Evolutionary conservation across 2,329 filamentous ascomycete species (phyloP).

Genomic region (Curvularia hawaiiensis): DNA sequence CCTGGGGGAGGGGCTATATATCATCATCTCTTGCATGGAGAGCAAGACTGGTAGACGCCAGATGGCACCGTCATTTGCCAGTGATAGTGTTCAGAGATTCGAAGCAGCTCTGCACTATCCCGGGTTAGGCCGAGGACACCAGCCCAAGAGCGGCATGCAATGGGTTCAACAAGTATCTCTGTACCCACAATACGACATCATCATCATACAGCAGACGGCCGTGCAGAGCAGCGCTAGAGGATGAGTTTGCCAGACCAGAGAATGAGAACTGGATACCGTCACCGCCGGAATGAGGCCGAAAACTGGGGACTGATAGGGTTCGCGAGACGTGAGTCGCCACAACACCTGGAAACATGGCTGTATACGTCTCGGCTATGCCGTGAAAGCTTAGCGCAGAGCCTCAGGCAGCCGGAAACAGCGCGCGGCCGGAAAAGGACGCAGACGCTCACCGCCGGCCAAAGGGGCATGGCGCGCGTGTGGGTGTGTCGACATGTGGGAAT

Average conservation of each 20-base stretch:
- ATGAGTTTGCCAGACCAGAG: slow-evolving; percentile 32
- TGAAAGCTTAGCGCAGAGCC: slow-evolving; percentile 24
- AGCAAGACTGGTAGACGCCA: slow-evolving; percentile 9
- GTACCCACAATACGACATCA: slow-evolving; percentile 39
- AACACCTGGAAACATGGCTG: slow-evolving; percentile 17
- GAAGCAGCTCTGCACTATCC: slow-evolving; percentile 23
- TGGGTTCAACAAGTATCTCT: slow-evolving; percentile 33
- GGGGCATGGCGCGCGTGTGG: slow-evolving; percentile 12
- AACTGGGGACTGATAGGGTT: slow-evolving; percentile 32
- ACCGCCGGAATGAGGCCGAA: slow-evolving; percentile 29
- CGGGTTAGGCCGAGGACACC: slow-evolving; percentile 30
- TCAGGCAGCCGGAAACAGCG: slow-evolving; percentile 24
- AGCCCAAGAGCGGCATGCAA: slow-evolving; percentile 13
- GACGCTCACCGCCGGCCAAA: slow-evolving; percentile 20
- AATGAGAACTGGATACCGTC: slow-evolving; percentile 36
- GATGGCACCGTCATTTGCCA: slow-evolving; percentile 30
- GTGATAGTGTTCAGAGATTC: slow-evolving; percentile 21
- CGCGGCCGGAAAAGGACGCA: slow-evolving; percentile 31
- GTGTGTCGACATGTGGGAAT: slow-evolving; percentile 12
- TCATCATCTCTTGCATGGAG: slow-evolving; percentile 16
- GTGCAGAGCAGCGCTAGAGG: slow-evolving; percentile 27
- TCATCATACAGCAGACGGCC: slow-evolving; percentile 24
- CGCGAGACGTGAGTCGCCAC: slow-evolving; percentile 30
- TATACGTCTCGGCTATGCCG: slow-evolving; percentile 26
- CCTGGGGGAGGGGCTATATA: slow-evolving; percentile 35